Conservation (phyloP, 139 green algal species). For the Auxenochlorella protothecoides region DNA sequence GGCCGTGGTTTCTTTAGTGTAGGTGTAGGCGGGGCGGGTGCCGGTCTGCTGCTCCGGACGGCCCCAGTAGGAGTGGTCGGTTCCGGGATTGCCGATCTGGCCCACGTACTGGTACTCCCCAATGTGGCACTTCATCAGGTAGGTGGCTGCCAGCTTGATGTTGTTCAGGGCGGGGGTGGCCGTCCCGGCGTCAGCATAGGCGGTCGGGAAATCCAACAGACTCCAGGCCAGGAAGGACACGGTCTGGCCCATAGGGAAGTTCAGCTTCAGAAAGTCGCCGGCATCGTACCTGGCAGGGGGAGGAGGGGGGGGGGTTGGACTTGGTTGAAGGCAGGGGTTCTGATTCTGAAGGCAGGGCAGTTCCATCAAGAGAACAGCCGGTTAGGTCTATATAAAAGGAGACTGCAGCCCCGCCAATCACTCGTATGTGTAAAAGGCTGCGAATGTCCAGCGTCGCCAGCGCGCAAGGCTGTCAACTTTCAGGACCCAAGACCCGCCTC, state of each 20-base stretch:
- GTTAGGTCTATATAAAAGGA: too few species aligned
- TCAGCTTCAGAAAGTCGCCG: slow-evolving; percentile 53
- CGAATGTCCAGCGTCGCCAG: not conserved
- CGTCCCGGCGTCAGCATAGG: too few species aligned
- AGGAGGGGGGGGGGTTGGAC: too few species aligned
- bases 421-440: too few species aligned
- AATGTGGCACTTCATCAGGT: slow-evolving; percentile 7
- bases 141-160: not conserved
- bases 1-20: slow-evolving; percentile 1
- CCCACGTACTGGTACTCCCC: slow-evolving; percentile 5
- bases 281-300: slow-evolving; percentile 35
- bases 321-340: too few species aligned
- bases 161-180: slow-evolving; percentile 1
- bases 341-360: too few species aligned
- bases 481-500: slow-evolving; percentile 7
- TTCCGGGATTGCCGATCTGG: slow-evolving; percentile 8
- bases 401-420: too few species aligned
- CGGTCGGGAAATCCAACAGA: not conserved
- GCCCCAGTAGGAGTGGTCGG: slow-evolving; percentile 25
- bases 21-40: slow-evolving; percentile 10
- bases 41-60: slow-evolving; percentile 12
- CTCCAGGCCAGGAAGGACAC: slow-evolving; percentile 2
- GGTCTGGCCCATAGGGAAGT: slow-evolving; percentile 6
- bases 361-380: slow-evolving; percentile 5
- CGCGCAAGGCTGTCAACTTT: not conserved